Evolutionary conservation across 2,329 filamentous ascomycete genomes (phyloP).

Genomic region (Epichloe glyceriae): DNA sequence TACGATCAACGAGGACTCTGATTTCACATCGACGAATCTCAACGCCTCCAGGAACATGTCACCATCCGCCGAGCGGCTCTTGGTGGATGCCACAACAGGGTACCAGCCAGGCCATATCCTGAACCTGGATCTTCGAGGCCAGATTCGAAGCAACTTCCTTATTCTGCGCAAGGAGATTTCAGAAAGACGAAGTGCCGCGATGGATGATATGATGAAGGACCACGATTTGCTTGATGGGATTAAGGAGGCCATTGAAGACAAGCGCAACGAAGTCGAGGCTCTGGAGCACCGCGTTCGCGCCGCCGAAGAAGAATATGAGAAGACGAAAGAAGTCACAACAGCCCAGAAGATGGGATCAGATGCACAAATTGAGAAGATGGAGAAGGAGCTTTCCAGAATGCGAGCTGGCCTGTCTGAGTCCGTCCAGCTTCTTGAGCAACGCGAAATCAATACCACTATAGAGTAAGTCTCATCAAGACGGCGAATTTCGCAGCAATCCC

Average conservation of each 20-base stretch:
- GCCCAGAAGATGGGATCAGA: constrained; percentile 83
- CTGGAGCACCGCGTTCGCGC: constrained; percentile 78
- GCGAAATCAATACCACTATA: constrained; percentile 92
- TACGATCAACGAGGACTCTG: constrained; percentile 63
- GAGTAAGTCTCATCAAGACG: constrained; percentile 46
- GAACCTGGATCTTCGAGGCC: constrained; percentile 75
- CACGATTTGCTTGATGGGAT: constrained; percentile 88
- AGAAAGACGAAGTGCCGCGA: constrained; percentile 67
- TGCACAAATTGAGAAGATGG: constrained; percentile 95
- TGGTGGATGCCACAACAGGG: constrained; percentile 70
- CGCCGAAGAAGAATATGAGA: constrained; percentile 87
- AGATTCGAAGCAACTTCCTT: constrained; percentile 67
- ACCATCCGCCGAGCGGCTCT: constrained; percentile 54
- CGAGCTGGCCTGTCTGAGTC: constrained; percentile 69
- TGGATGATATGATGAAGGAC: constrained; percentile 88
- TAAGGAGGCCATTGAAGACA: constrained; percentile 94
- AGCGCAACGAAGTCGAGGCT: constrained; percentile 81
- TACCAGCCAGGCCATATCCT: constrained; percentile 84
- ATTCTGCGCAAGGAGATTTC: constrained; percentile 78
- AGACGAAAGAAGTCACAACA: constrained; percentile 73
- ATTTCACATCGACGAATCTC: constrained; percentile 56
- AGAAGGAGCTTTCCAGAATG: constrained; percentile 95
- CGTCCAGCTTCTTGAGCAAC: constrained; percentile 83
- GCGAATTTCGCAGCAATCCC: too few relatives aligned
- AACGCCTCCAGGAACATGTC: constrained; percentile 25